These are phyloP conservation scores for Penicillium sp. DNA, from an alignment of 2,329 filamentous ascomycete species.

Conservation along the genomic window DNA sequence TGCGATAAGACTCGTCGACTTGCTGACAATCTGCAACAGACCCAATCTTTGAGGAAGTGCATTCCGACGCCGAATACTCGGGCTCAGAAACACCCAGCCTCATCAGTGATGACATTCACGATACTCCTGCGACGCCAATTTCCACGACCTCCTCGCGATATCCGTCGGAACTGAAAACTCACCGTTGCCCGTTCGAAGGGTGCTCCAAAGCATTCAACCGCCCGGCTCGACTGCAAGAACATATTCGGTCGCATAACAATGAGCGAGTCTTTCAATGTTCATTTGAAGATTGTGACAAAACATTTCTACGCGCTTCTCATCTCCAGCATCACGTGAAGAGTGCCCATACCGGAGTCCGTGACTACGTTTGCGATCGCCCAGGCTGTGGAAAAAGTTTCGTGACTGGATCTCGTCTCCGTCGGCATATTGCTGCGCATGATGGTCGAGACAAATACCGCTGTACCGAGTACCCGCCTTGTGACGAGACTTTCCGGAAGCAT, in stretches of 20 bases:
- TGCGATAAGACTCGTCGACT: constrained; percentile 7
- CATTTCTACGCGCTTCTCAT: constrained; percentile 84
- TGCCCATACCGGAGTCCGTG: constrained; percentile 71
- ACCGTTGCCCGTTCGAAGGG: constrained; percentile 70
- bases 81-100: constrained; percentile 33
- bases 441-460: constrained; percentile 76
- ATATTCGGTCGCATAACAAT: constrained; percentile 82
- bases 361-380: constrained; percentile 70
- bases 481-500: constrained; percentile 81
- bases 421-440: constrained; percentile 77
- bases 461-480: constrained; percentile 68
- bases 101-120: constrained; percentile 37
- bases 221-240: constrained; percentile 75
- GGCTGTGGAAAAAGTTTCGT: constrained; percentile 80
- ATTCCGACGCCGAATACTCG: constrained; percentile 39
- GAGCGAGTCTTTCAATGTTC: constrained; percentile 77
- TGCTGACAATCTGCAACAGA: constrained; percentile 40
- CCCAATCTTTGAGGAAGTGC: constrained; percentile 34
- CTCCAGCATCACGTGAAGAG: constrained; percentile 82
- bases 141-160: constrained; percentile 52
- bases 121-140: constrained; percentile 54
- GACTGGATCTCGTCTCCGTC: constrained; percentile 73
- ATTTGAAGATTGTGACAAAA: constrained; percentile 72
- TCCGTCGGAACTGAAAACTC: constrained; percentile 74
- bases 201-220: constrained; percentile 88